Percentiles rank a stretch among this genome's conserved stretches.
phyloP scores from a whole-genome alignment of 805 yeast genomes.

The Candida silvatica region DNA sequence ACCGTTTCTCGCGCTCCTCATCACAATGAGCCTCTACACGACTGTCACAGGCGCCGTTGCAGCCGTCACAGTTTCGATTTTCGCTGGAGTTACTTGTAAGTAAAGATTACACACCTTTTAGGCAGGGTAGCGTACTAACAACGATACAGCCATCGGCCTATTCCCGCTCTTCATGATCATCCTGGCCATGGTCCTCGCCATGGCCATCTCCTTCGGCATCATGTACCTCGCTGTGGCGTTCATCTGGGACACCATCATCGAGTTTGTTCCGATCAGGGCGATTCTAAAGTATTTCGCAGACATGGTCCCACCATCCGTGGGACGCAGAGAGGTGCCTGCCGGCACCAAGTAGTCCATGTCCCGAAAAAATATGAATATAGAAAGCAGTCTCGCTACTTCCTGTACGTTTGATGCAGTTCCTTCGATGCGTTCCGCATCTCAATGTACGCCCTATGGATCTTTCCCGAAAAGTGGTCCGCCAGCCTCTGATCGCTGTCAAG shows the following conservation, averaged over 20 bases:
- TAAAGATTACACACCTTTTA: not conserved
- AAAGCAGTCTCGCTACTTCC: slow-evolving; percentile 2
- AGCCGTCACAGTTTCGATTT: slow-evolving; percentile 3
- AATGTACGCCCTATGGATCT: slow-evolving; percentile 76
- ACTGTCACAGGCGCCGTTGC: slow-evolving; percentile 8
- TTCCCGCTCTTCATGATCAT: slow-evolving; percentile 15
- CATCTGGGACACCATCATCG: slow-evolving; percentile 5
- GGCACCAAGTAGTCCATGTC: too few species aligned
- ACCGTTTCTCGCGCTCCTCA: slow-evolving; percentile 4
- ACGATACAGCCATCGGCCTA: slow-evolving; percentile 15
- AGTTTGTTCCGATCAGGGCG: slow-evolving; percentile 11
- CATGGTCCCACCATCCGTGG: slow-evolving; percentile 26
- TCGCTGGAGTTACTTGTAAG: slow-evolving; percentile 3
- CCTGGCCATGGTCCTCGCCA: slow-evolving; percentile 10
- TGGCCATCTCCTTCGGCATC: slow-evolving; percentile 7
- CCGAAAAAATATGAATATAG: too few species aligned
- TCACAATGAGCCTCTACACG: slow-evolving; percentile 10
- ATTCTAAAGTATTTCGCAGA: slow-evolving; percentile 20
- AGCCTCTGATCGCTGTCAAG: slow-evolving; percentile 81
- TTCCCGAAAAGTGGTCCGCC: slow-evolving; percentile 86
- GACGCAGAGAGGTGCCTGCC: slow-evolving; percentile 13
- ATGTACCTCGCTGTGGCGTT: slow-evolving; percentile 6
- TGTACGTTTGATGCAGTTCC: slow-evolving; percentile 23
- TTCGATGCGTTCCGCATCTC: slow-evolving; percentile 55
- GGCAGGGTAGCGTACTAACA: slow-evolving; percentile 2